These are phyloP conservation scores for Metrosideros polymorpha DNA, from an alignment of 441 rosid genomes.

Conservation along the genomic window DNA sequence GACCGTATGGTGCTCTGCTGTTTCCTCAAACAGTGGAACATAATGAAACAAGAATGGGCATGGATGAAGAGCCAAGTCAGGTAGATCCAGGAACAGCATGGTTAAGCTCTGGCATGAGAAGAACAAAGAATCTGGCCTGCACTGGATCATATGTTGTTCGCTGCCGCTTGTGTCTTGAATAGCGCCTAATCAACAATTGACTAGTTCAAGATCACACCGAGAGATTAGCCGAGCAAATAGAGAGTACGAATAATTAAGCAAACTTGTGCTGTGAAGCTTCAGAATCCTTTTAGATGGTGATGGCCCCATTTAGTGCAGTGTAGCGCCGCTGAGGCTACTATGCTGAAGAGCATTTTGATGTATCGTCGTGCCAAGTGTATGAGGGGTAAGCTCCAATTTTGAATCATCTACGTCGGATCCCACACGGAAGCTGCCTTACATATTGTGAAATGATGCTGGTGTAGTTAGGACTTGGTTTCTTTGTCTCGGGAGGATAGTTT, in stretches of 20 bases:
- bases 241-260: neutral
- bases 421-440: neutral
- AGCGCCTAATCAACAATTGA: neutral
- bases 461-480: neutral
- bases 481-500: neutral
- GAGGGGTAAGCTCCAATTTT: neutral
- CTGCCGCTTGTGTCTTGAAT: neutral
- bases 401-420: neutral
- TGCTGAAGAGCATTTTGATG: neutral
- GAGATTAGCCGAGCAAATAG: neutral
- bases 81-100: neutral
- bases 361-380: neutral
- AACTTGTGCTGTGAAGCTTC: neutral
- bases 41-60: neutral
- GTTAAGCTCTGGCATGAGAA: neutral
- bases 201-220: neutral
- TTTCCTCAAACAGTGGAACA: neutral
- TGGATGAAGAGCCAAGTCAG: neutral
- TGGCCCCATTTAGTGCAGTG: neutral
- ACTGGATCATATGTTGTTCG: neutral
- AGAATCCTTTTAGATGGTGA: neutral
- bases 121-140: neutral
- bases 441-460: neutral
- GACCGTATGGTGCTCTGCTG: neutral
- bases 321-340: neutral